Evolutionary conservation across 2,329 filamentous ascomycete species (phyloP).

Genomic region (Pseudogymnoascus sp.): DNA sequence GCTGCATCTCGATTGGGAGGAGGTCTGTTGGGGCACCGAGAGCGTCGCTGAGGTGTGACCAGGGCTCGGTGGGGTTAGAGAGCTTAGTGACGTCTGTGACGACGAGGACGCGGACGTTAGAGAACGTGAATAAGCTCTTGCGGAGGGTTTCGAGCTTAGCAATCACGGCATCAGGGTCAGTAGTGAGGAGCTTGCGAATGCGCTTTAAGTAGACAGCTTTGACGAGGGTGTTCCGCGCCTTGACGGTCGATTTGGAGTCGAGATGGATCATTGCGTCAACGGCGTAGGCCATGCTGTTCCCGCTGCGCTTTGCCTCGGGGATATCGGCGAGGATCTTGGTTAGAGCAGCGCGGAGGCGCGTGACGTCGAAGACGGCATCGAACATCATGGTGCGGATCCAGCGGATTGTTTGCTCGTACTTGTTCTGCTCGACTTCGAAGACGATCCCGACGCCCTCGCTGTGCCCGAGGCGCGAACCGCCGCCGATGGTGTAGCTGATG

Average conservation of each 20-base stretch:
- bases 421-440: slow-evolving; percentile 80
- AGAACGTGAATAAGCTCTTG: slow-evolving; percentile 66
- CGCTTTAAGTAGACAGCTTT: slow-evolving; percentile 82
- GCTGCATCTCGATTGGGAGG: slow-evolving; percentile 61
- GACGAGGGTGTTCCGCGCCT: slow-evolving; percentile 74
- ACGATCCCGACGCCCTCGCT: slow-evolving; percentile 73
- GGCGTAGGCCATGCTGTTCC: slow-evolving; percentile 57
- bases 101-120: slow-evolving; percentile 80
- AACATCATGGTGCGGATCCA: slow-evolving; percentile 86
- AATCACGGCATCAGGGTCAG: slow-evolving; percentile 68
- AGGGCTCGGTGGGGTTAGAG: slow-evolving; percentile 65
- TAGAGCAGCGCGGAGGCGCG: slow-evolving; percentile 54
- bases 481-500: slow-evolving; percentile 69
- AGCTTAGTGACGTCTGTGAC: slow-evolving; percentile 74
- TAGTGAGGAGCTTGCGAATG: slow-evolving; percentile 70
- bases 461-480: slow-evolving; percentile 62
- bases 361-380: slow-evolving; percentile 76
- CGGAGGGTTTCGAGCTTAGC: slow-evolving; percentile 71
- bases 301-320: slow-evolving; percentile 83
- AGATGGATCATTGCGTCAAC: slow-evolving; percentile 74
- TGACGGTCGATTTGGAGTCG: slow-evolving; percentile 64
- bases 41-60: slow-evolving; percentile 44
- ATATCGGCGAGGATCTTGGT: slow-evolving; percentile 85
- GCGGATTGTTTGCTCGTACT: slow-evolving; percentile 71
- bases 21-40: slow-evolving; percentile 41